Base-by-base conservation (phyloP, 176 grass and related monocot species). In the Luzula sylvatica region DNA sequence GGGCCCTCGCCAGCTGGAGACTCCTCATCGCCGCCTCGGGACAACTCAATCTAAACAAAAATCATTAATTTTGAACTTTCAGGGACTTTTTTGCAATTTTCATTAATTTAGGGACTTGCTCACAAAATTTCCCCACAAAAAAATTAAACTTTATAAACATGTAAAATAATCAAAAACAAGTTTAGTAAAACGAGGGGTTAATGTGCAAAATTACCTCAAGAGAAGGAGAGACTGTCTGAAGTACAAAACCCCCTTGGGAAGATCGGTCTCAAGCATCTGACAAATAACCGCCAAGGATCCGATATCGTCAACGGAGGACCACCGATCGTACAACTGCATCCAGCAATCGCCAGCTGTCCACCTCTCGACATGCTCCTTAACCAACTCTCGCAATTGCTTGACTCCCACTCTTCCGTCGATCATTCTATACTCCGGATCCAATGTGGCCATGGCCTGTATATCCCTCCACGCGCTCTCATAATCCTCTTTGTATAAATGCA, bases 191-290 rank as follows among this genome's bases (percentile, higher is more conserved):
- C n/a, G n/a, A n/a, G n/a, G n/a, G n/a, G n/a, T 32, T 8, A 12
- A 63, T 54, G 8, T 2, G 49, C 56, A 39, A 29, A 65, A 3
- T 75, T 83, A 98, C 93, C 93, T 98, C 20, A 98, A 76, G 59
- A 98, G 93, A 58, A 98, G 86, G 72, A 98, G 78, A 83, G 93
- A 98, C 60, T 98, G 93, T 53, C 86, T 83, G 32, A 98, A 98
- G 65, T 90, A 98, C 52, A 98, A 73, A 62, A 98, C 78, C 29
- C 93, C 93, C 71, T 98, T 92, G 53, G 82, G 60, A 39, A 79
- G 75, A 78, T 92, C 93, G 20, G 86, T 86, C 53, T 98, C 86
- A n/a, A 98, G 78, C 93, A 98, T 98, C 71, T 98, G 86, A 72
- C 88, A 87, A 65, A 98, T 98, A 53, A 98, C 93, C 2, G 84